Evolutionary conservation across 1,284 basidiomycete species (phyloP), one percentile per base, ranked within the genome.

Genomic region (Golubevia sp.): DNA sequence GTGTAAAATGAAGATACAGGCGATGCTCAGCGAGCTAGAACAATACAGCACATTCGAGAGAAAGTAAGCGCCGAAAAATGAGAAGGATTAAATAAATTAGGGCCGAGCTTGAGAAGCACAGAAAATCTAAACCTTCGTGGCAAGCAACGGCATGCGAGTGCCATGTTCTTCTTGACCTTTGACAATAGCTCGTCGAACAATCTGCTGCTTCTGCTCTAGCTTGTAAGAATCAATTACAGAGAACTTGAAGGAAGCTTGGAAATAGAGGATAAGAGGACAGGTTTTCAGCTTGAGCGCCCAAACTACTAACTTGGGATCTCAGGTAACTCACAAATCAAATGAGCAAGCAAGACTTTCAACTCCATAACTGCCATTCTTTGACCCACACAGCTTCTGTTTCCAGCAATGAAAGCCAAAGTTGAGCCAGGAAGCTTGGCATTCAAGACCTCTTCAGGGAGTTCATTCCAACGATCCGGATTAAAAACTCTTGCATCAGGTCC

Each of bases 401-500:
- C 38, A 44, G 38, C 38, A 18, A 44, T 44, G 38, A 44, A 44
- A 44, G 38, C 38, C 38, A 44, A 44, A 44, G 38, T 44, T 44
- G 11, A 18, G 18, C 13, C 11, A 44, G 74, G 74, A 1, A 76
- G n/a, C 49, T 67, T 68, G 4, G 72, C 67, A 2, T 65, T 54
- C 15, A 48, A 34, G 25, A 69, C 68, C 0, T 51, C 34, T 0
- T 27, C 3, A 15, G 78, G 78, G 0, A 81, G 61, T 49, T 77
- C 49, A 15, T 57, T 62, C 66, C 76, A 81, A 0, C 78, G 68
- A 38, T 77, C 75, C 2, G 78, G 78, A 21, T 67, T 64, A 56
- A 81, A 81, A 5, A 64, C 51, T 20, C 70, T 63, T 1, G 77
- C 72, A 51, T 81, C 77, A 8, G 64, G 48, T 8, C 78, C 78